Percentiles rank a stretch among this genome's conserved stretches.
These are phyloP conservation scores for Pichia sp. DNA, from an alignment of 1,139 yeast species.

Conservation along the genomic window DNA sequence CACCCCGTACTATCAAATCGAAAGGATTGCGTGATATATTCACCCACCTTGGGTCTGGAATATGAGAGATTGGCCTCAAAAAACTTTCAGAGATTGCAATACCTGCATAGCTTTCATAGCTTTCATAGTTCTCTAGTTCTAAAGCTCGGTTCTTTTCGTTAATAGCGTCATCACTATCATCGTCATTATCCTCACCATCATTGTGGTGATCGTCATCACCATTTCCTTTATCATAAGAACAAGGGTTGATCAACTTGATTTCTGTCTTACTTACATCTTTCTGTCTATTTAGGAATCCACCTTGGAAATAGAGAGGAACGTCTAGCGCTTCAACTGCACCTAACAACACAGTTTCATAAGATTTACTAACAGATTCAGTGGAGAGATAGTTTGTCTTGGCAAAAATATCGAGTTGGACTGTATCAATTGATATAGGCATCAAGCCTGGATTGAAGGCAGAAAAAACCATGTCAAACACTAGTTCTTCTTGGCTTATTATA, in stretches of 20 bases:
- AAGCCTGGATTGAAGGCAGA: constrained; percentile 88
- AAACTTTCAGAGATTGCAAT: background rate
- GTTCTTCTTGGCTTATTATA: constrained; percentile 77
- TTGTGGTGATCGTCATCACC: constrained; percentile 18
- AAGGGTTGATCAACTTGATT: constrained; percentile 71
- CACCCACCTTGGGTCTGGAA: constrained; percentile 59
- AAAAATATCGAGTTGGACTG: constrained; percentile 78
- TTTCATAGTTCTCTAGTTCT: background rate
- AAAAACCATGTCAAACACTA: constrained; percentile 71
- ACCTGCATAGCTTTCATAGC: too few species aligned
- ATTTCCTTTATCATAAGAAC: constrained; percentile 34
- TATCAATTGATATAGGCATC: constrained; percentile 58
- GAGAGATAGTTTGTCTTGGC: constrained; percentile 65
- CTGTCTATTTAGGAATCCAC: constrained; percentile 69
- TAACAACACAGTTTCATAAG: constrained; percentile 63
- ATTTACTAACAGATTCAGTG: constrained; percentile 6
- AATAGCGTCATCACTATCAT: constrained; percentile 15
- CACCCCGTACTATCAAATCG: constrained; percentile 80
- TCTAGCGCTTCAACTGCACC: constrained; percentile 69
- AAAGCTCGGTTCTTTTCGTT: constrained; percentile 14
- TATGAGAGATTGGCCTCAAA: background rate
- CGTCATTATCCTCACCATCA: constrained; percentile 17
- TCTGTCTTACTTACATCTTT: constrained; percentile 56
- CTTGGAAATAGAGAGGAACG: constrained; percentile 68
- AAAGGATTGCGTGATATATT: constrained; percentile 75